Percentiles rank a stretch among this genome's conserved stretches.
Evolutionary conservation across 331 rosid genomes (phyloP).

Genomic region (Telfairia occidentalis): DNA sequence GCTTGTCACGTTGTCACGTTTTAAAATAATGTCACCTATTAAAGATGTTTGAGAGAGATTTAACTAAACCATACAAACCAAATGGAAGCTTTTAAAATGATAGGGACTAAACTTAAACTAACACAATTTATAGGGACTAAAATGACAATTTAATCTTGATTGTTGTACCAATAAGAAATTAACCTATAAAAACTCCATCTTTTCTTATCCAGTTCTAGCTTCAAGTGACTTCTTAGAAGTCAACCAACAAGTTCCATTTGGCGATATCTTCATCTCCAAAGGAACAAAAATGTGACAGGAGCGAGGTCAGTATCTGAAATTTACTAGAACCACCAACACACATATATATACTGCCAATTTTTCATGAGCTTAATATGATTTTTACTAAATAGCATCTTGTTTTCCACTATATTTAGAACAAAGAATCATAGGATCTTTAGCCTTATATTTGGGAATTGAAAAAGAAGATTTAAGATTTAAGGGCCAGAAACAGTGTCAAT

Average conservation of each 20-base stretch:
- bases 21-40: no score
- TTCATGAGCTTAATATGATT: background rate
- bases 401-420: background rate
- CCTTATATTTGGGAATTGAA: background rate
- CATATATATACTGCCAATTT: background rate
- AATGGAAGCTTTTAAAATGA: background rate
- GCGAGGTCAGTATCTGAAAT: conserved; percentile 5
- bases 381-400: background rate
- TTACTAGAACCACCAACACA: background rate
- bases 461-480: background rate
- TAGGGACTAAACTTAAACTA: background rate
- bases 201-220: conserved; percentile 40
- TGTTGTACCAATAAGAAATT: background rate
- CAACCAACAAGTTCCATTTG: conserved; percentile 41
- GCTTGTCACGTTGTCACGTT: no score
- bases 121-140: no score
- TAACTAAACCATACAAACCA: background rate
- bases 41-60: background rate
- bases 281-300: conserved; percentile 51
- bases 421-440: background rate
- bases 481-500: background rate
- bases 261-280: conserved; percentile 50
- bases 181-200: background rate
- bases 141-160: background rate
- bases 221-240: conserved; percentile 44